Evolutionary conservation across 768 basidiomycete species (phyloP).

Genomic region (Lentinula boryana): DNA sequence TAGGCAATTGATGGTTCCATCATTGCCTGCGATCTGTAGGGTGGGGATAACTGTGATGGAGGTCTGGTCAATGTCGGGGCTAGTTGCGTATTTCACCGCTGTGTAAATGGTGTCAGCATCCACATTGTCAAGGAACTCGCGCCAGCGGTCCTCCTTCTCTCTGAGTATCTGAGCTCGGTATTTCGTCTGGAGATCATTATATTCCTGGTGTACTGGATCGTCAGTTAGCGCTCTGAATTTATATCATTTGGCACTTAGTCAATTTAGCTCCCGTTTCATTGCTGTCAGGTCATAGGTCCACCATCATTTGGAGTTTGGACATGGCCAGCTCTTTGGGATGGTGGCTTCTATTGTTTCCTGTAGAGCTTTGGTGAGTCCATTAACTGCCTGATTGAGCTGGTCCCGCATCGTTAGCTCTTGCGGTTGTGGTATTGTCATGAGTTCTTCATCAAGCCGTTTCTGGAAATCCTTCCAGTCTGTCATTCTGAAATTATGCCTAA

Average conservation of each 20-base stretch:
- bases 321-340: neutral
- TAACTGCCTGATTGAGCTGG: no score
- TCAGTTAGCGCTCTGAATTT: neutral
- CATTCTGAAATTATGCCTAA: no score
- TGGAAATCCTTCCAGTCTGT: no score
- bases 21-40: neutral
- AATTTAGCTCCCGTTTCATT: neutral
- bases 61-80: no score
- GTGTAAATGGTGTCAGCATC: neutral
- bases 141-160: slow-evolving; percentile 18
- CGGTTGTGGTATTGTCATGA: no score
- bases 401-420: no score
- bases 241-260: neutral
- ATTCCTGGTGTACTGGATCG: neutral
- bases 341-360: neutral
- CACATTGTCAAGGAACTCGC: slow-evolving; percentile 14
- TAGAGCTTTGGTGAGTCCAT: neutral
- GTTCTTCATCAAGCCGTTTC: no score
- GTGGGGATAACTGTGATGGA: neutral
- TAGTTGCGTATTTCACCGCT: slow-evolving; percentile 7
- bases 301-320: no score
- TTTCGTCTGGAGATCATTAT: neutral
- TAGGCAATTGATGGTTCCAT: neutral
- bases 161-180: neutral
- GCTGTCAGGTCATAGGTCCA: neutral